These are phyloP conservation scores for Tylopilus rubrobrunneus DNA, from an alignment of 768 basidiomycete genomes.

Conservation along the genomic window DNA sequence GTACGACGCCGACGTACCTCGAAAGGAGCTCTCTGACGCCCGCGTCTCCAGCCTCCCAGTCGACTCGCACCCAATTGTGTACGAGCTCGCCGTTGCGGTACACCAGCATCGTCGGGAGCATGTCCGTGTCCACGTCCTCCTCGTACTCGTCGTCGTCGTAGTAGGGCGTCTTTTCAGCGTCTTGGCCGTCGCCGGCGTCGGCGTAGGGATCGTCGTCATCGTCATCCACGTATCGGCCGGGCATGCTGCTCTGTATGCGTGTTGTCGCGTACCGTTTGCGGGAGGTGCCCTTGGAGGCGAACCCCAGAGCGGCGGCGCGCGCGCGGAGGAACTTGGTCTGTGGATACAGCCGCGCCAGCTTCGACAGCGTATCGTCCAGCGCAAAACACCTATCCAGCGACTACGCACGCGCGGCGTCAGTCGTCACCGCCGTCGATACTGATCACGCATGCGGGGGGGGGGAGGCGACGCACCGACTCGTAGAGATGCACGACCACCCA, in stretches of 20 bases:
- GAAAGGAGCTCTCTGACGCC: conserved; percentile 66
- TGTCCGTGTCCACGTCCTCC: conserved; percentile 69
- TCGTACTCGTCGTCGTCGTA: conserved; percentile 43
- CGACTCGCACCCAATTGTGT: conserved; percentile 85
- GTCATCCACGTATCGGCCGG: conserved; percentile 28
- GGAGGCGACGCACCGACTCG: conserved; percentile 53
- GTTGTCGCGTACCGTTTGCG: conserved; percentile 9
- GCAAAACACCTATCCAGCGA: conserved; percentile 70
- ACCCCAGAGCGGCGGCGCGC: conserved; percentile 72
- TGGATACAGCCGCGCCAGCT: conserved; percentile 64
- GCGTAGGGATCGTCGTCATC: conserved; percentile 46
- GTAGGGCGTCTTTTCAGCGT: conserved; percentile 19
- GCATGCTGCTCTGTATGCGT: conserved; percentile 16
- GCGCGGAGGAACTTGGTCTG: conserved; percentile 79
- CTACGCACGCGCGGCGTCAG: conserved; percentile 32
- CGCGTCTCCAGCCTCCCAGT: conserved; percentile 75
- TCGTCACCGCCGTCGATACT: no score
- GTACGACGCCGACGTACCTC: conserved; percentile 37
- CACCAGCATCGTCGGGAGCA: conserved; percentile 75
- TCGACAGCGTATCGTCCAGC: conserved; percentile 64
- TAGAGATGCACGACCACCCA: conserved; percentile 90
- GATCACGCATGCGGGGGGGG: no score
- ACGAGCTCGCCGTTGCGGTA: conserved; percentile 80
- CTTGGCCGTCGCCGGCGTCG: conserved; percentile 27
- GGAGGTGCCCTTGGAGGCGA: conserved; percentile 43